Conservation (phyloP, 306 rosid genomes). For the Geum urbanum region DNA sequence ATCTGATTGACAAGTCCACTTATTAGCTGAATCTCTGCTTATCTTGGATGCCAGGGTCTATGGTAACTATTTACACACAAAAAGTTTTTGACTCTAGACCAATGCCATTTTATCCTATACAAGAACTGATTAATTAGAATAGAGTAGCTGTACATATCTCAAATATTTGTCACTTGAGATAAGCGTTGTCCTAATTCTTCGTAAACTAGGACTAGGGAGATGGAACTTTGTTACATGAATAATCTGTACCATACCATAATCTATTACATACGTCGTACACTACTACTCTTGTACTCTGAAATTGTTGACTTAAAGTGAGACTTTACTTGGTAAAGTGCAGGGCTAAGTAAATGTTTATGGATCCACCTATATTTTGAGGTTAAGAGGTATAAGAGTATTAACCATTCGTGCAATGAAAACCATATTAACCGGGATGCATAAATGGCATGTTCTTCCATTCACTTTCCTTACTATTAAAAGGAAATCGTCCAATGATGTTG, state of each 20-base stretch:
- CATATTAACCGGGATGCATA: background rate
- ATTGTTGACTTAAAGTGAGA: background rate
- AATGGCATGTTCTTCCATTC: background rate
- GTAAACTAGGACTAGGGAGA: background rate
- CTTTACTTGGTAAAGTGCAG: background rate
- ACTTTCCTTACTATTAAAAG: background rate
- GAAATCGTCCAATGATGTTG: background rate
- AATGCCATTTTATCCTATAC: background rate
- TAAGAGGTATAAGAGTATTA: background rate
- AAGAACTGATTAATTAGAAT: background rate
- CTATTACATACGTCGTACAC: background rate
- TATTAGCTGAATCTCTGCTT: background rate
- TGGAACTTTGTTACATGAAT: background rate
- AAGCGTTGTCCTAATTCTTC: background rate
- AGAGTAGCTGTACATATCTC: background rate
- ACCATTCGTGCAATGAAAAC: background rate
- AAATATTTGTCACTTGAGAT: background rate
- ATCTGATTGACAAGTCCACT: constrained; percentile 3
- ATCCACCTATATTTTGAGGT: background rate
- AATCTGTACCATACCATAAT: background rate
- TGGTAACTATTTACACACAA: background rate
- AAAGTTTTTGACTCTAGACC: background rate
- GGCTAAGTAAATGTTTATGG: background rate
- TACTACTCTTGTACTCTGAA: background rate
- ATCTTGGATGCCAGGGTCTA: background rate